Conservation (phyloP, 768 basidiomycete species). For the Pulveroboletus sp. region DNA sequence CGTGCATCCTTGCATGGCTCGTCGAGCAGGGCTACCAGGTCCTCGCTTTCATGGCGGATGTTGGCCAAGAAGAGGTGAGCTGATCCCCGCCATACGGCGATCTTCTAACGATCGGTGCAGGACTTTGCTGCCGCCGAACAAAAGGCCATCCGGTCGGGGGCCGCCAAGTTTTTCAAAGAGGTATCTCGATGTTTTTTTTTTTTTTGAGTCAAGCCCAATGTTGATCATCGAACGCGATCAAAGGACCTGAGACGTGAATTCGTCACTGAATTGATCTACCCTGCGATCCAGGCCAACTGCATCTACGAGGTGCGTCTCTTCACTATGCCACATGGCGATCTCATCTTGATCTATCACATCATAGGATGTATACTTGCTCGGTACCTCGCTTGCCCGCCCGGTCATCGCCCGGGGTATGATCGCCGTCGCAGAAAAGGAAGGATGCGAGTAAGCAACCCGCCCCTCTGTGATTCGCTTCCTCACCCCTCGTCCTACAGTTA, state of each 20-base stretch:
- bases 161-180: slow-evolving; percentile 93
- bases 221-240: not conserved
- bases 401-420: slow-evolving; percentile 99
- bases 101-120: slow-evolving; percentile 25
- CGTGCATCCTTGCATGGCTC: slow-evolving; percentile 98
- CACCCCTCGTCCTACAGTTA: slow-evolving; percentile 48
- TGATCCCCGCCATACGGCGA: not conserved
- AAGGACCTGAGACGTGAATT: slow-evolving; percentile 96
- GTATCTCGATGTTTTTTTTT: slow-evolving; percentile 36
- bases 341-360: not conserved
- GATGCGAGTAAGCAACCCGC: slow-evolving; percentile 78
- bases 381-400: slow-evolving; percentile 95
- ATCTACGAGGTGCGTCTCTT: slow-evolving; percentile 82
- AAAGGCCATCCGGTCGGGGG: slow-evolving; percentile 89
- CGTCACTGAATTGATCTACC: slow-evolving; percentile 94
- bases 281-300: slow-evolving; percentile 96
- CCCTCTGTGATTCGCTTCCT: not conserved
- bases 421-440: slow-evolving; percentile 81
- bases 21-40: slow-evolving; percentile 98
- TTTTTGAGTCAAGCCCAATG: not conserved
- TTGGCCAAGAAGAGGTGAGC: slow-evolving; percentile 83
- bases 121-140: slow-evolving; percentile 90
- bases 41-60: slow-evolving; percentile 94
- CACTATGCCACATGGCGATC: not conserved
- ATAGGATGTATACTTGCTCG: slow-evolving; percentile 93